These are phyloP conservation scores for Irpex sp. DNA, from an alignment of 1,284 basidiomycete genomes.

Conservation along the genomic window DNA sequence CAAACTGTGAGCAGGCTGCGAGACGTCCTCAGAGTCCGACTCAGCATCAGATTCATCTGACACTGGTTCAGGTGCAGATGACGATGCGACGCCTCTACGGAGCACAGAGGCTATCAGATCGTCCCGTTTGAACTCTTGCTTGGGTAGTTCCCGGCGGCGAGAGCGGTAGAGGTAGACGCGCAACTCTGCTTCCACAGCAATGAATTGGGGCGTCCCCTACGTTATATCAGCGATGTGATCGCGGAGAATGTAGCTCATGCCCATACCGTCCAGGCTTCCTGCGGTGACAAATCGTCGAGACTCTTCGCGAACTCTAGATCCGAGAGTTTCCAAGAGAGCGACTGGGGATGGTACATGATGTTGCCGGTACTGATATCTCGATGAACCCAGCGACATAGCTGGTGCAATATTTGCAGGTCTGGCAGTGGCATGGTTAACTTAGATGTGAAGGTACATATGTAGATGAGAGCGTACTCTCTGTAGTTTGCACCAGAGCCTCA, in stretches of 20 bases:
- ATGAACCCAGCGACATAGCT: background rate
- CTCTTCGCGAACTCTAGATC: background rate
- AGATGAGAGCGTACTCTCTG: background rate
- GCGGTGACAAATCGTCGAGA: background rate
- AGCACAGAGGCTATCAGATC: too few relatives aligned
- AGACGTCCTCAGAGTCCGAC: background rate
- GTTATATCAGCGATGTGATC: background rate
- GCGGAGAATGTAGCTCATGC: too few relatives aligned
- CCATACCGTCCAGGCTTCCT: background rate
- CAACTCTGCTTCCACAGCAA: background rate
- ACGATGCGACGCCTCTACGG: background rate
- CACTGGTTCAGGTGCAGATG: too few relatives aligned
- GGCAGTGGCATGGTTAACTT: background rate
- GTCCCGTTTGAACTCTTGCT: background rate
- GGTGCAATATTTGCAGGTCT: background rate
- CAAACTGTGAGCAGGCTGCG: background rate
- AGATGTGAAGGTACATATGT: background rate
- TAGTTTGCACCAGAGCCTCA: background rate
- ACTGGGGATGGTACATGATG: background rate
- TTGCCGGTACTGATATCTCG: constrained; percentile 1
- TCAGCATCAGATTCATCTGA: too few relatives aligned
- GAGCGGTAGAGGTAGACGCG: background rate
- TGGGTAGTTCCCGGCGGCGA: background rate
- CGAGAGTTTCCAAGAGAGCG: background rate
- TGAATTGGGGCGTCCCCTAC: background rate